phyloP scores from a whole-genome alignment of 345 rosid genomes.

The Populus deltoides region DNA sequence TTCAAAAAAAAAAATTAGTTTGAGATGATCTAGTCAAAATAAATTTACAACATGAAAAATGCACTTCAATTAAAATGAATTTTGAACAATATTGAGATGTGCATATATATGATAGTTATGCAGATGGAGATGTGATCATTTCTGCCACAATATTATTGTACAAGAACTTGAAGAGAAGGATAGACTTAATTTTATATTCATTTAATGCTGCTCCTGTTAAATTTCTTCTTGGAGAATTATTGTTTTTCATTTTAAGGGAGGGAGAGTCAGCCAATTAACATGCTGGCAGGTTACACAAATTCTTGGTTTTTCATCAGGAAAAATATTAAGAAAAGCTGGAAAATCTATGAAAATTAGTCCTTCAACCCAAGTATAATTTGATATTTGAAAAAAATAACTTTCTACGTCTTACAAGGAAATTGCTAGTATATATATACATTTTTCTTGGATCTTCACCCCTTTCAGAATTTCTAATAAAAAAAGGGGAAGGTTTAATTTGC shows the following conservation, averaged over 20 bases:
- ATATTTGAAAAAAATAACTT: not conserved
- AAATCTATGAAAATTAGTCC: not conserved
- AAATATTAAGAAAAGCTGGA: too few species aligned
- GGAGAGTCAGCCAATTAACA: not conserved
- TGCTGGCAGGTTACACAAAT: not conserved
- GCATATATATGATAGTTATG: not conserved
- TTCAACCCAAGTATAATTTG: not conserved
- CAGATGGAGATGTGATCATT: not conserved
- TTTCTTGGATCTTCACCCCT: not conserved
- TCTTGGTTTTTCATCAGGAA: too few species aligned
- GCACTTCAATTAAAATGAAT: not conserved
- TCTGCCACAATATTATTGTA: not conserved
- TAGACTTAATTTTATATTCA: too few species aligned
- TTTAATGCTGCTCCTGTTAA: not conserved
- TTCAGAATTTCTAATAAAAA: not conserved
- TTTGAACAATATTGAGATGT: not conserved
- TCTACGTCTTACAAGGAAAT: not conserved
- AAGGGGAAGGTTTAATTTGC: not conserved
- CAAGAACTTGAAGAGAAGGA: too few species aligned
- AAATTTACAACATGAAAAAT: not conserved
- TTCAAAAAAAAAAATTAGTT: not conserved
- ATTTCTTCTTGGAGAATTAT: not conserved
- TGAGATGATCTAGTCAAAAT: not conserved
- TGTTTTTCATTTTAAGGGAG: not conserved
- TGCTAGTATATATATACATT: not conserved